Evolutionary conservation across 345 rosid species (phyloP).

Genomic region (Salix arbutifolia): DNA sequence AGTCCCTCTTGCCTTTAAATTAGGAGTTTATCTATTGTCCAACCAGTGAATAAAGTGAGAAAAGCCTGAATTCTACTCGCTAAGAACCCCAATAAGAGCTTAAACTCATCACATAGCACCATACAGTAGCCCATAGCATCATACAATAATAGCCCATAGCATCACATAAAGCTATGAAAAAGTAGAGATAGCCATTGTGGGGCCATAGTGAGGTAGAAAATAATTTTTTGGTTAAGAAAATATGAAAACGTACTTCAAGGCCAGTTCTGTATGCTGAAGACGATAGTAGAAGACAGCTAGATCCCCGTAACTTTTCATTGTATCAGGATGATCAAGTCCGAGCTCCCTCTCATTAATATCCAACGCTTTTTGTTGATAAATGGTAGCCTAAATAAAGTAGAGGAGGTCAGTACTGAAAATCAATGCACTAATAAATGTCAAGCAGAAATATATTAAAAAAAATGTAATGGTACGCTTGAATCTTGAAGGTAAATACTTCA

Average conservation of each 20-base stretch:
- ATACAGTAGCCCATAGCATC: neutral
- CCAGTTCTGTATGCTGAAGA: slow-evolving; percentile 34
- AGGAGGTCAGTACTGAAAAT: slow-evolving; percentile 16
- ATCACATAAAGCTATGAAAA: slow-evolving; percentile 2
- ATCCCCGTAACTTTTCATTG: slow-evolving; percentile 39
- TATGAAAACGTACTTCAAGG: slow-evolving; percentile 29
- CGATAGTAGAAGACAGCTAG: slow-evolving; percentile 35
- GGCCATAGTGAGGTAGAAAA: slow-evolving; percentile 1
- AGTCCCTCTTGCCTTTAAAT: neutral
- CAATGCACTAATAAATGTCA: neutral
- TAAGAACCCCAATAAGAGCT: neutral
- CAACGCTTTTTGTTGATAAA: slow-evolving; percentile 34
- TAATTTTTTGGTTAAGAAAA: slow-evolving; percentile 13
- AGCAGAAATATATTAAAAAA: neutral
- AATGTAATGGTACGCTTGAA: neutral
- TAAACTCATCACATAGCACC: neutral
- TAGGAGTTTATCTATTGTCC: neutral
- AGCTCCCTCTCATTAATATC: slow-evolving; percentile 39
- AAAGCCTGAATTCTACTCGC: neutral
- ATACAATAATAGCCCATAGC: neutral
- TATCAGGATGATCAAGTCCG: slow-evolving; percentile 38
- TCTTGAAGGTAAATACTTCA: neutral
- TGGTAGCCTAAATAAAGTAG: slow-evolving; percentile 37
- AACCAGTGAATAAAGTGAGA: neutral
- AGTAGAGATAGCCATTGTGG: neutral